Percentiles rank a stretch among this genome's conserved stretches.
These are phyloP conservation scores for Austropuccinia psidii DNA, from an alignment of 1,284 basidiomycete species.

Conservation along the genomic window DNA sequence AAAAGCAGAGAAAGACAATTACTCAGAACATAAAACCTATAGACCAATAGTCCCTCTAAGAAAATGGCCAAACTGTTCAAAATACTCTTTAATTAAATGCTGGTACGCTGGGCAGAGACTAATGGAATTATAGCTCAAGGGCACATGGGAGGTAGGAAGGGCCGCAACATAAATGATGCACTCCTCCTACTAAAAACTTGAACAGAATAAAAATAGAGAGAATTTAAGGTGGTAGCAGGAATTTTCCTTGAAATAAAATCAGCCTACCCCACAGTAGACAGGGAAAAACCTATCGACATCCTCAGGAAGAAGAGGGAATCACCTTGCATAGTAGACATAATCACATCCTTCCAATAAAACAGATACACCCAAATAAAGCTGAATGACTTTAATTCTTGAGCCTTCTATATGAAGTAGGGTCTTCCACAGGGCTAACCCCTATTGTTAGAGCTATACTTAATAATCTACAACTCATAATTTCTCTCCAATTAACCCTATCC, in stretches of 20 bases:
- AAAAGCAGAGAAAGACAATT: no score
- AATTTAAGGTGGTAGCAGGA: neutral
- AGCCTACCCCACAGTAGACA: neutral
- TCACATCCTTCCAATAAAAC: neutral
- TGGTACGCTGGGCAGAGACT: neutral
- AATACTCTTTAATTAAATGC: neutral
- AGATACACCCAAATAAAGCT: neutral
- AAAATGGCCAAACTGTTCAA: no score
- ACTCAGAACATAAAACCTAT: neutral
- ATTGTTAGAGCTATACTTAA: no score
- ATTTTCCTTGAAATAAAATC: neutral
- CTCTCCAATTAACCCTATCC: no score
- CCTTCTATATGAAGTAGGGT: neutral
- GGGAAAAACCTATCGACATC: neutral
- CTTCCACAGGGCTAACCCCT: neutral
- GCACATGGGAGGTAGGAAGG: neutral
- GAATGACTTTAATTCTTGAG: neutral
- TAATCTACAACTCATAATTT: no score
- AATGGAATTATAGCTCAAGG: neutral
- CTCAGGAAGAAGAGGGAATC: neutral
- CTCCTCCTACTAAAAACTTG: neutral
- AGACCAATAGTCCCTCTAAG: no score
- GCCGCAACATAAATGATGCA: neutral
- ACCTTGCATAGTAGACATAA: neutral
- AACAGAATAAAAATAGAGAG: neutral